Base-by-base conservation (phyloP, 805 yeast species). In the Osmozyma mogii region DNA sequence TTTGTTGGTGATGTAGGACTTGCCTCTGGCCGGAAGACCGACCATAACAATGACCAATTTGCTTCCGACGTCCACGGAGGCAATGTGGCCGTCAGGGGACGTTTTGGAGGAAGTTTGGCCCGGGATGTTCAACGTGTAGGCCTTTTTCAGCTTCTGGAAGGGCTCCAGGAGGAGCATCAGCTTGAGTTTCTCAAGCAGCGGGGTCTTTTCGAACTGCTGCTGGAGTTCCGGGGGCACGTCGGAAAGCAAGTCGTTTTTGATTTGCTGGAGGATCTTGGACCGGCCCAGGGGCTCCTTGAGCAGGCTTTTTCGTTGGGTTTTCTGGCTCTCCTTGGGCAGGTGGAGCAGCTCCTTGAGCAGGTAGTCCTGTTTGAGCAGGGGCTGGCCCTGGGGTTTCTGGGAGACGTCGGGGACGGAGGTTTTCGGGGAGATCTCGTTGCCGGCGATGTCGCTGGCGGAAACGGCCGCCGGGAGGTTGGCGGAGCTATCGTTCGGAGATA, bases 21-120 rank as follows among this genome's bases (percentile, higher is more conserved):
- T 89, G 3, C 98, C 98, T 31, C 96, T 66, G 0, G 96, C 96
- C 0, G 97, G 97, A 19, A 81, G 57, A 0, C 98, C 98, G 10
- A 89, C 96, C 97, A 89, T 89, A 12, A 92, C 94, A 35, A 89
- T 84, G 10, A 89, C 94, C 30, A 89, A 67, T 49, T 65, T 61
- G 9, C 73, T 70, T 1, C 85, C 89, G 4, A 82, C 77, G 47
- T 85, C 96, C 41, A 44, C 66, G 15, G 70, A 62, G 1, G 76
- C 74, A 19, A 75, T 73, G 18, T 64, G 61, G 4, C 84, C 84
- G 50, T 84, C 89, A 1, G 94, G 92, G 0, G 87, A 75, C 3
- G 72, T 72, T 37, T 82, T 76, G 1, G 88, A 78, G 28, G 81
- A 72, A 0, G 96, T 87, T 37, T 85, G 80, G 1, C 96, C 96